These are phyloP conservation scores for Clonostachys rhizophaga DNA, from an alignment of 2,329 filamentous ascomycete species.

Conservation along the genomic window DNA sequence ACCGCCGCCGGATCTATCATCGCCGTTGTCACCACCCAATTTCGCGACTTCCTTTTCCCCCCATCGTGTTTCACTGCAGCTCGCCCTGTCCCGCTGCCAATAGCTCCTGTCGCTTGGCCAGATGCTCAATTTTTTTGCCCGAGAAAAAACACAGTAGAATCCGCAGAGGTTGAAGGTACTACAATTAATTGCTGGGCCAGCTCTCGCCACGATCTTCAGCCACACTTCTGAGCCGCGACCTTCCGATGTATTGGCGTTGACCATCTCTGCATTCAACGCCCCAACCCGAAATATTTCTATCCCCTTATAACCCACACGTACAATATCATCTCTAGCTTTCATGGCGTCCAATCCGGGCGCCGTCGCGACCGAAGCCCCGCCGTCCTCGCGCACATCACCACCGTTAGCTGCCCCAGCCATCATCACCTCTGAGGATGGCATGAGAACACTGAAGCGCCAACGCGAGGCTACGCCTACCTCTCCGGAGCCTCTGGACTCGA, in stretches of 20 bases:
- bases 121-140: too few relatives aligned
- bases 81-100: too few relatives aligned
- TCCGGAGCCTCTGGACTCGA: constrained; percentile 18
- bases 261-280: constrained; percentile 1
- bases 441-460: constrained; percentile 35
- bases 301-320: not conserved
- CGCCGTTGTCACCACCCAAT: too few relatives aligned
- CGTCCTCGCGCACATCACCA: constrained; percentile 25
- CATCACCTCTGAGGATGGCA: constrained; percentile 33
- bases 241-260: constrained; percentile 26
- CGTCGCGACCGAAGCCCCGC: constrained; percentile 46
- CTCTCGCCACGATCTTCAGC: constrained; percentile 39
- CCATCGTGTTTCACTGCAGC: too few relatives aligned
- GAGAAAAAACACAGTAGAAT: too few relatives aligned
- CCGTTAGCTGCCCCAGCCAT: constrained; percentile 18
- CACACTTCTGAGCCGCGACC: constrained; percentile 28
- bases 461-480: constrained; percentile 41
- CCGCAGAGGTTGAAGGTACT: too few relatives aligned
- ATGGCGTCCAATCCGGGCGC: constrained; percentile 52
- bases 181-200: constrained; percentile 9
- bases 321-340: constrained; percentile 10
- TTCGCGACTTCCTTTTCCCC: too few relatives aligned
- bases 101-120: too few relatives aligned
- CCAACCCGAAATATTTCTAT: constrained; percentile 1
- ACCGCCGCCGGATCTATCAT: too few relatives aligned